Evolutionary conservation across 345 rosid genomes (phyloP), one percentile per base, ranked within the genome.

Genomic region (Brassica napus): DNA sequence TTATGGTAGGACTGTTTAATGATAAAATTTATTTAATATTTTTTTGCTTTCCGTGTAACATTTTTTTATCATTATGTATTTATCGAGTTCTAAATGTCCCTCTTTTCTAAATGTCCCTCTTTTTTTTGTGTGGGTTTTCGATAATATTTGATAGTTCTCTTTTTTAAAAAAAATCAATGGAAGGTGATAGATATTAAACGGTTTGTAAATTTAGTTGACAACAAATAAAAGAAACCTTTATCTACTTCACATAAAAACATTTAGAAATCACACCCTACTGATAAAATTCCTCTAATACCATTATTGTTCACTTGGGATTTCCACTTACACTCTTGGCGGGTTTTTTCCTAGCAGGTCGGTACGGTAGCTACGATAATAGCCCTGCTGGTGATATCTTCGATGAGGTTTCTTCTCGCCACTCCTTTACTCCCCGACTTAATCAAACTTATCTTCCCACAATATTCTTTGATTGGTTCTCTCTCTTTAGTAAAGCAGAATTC

Each of bases 301-400:
- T 44, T 2, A 10, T 42, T 42, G 49, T 9, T 42, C 49, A 11
- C 52, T 44, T 44, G 52, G 15, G 52, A 12, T 44, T 44, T 44
- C n/a, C 52, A 44, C 52, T 3, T 94, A 94, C 83, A 94, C 98
- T 4, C 91, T 94, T 42, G 97, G 98, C 11, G 97, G 98, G 0
- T 91, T 92, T 82, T 94, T 94, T 58, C 97, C 8, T 92, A 7
- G 98, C 98, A 63, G 4, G 49, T 39, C 47, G 14, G 24, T 23
- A 23, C 31, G 31, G n/a, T 11, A 90, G 87, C 79, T 91, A 94
- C 49, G 97, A 91, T 64, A 88, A 92, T 74, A 92, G 97, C 78
- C 98, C 98, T 1, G 97, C 88, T 52, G 97, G 97, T 61, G 85
- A 42, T 42, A 42, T 80, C 78, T 94, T 94, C 68, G 97, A 94